Conservation (phyloP, 2,329 filamentous ascomycete species). For the Pseudogymnoascus sp. region DNA sequence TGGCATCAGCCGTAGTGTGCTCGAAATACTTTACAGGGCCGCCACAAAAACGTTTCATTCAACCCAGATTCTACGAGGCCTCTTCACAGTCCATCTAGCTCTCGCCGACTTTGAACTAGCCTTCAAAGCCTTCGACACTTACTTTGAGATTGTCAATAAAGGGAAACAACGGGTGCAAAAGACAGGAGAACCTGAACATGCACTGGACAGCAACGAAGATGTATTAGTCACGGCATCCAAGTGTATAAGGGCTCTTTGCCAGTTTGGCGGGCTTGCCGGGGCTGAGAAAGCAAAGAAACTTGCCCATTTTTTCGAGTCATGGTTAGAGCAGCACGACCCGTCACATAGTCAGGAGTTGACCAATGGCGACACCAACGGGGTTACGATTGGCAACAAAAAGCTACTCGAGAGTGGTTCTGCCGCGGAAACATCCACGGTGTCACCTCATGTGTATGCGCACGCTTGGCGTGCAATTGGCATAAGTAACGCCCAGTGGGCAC, state of each 20-base stretch:
- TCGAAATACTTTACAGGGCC: constrained; percentile 83
- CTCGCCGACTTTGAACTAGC: constrained; percentile 88
- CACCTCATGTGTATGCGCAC: constrained; percentile 53
- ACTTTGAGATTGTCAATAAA: constrained; percentile 77
- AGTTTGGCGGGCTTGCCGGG: constrained; percentile 65
- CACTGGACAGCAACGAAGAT: constrained; percentile 68
- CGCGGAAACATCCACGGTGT: constrained; percentile 31
- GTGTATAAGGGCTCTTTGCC: constrained; percentile 71
- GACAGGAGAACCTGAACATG: constrained; percentile 58
- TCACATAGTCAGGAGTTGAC: constrained; percentile 16
- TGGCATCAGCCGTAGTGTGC: constrained; percentile 62
- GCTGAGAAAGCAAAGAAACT: constrained; percentile 72
- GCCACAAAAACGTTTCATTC: constrained; percentile 95
- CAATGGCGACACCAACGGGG: constrained; percentile 14
- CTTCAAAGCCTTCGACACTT: constrained; percentile 84
- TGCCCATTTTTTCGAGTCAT: constrained; percentile 61
- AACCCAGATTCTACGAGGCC: constrained; percentile 71
- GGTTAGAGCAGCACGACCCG: constrained; percentile 53
- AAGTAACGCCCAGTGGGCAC: constrained; percentile 79
- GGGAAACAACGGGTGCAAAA: constrained; percentile 79
- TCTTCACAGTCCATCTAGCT: constrained; percentile 81
- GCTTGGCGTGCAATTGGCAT: constrained; percentile 81
- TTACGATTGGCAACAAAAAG: constrained; percentile 9
- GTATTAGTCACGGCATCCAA: constrained; percentile 72
- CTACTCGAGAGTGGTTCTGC: constrained; percentile 16